These are phyloP conservation scores for Krasilnikovozyma curviuscula DNA, from an alignment of 768 basidiomycete genomes.

Conservation along the genomic window DNA sequence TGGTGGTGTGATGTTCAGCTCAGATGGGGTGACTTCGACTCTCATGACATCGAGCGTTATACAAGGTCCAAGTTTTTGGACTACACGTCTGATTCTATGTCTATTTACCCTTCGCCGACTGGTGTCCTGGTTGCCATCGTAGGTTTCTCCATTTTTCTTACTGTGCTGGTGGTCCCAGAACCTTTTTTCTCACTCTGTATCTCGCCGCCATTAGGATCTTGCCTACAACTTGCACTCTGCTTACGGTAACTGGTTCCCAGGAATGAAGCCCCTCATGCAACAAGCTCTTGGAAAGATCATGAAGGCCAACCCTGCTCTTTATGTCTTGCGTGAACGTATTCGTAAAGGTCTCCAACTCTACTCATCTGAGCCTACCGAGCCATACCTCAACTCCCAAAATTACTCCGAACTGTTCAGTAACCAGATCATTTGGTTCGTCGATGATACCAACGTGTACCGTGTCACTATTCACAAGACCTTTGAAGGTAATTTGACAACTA, in stretches of 20 bases:
- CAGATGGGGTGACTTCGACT: constrained; percentile 96
- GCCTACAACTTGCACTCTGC: constrained; percentile 98
- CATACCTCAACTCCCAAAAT: constrained; percentile 88
- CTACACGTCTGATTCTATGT: constrained; percentile 77
- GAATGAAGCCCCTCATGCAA: constrained; percentile 90
- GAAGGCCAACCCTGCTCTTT: constrained; percentile 97
- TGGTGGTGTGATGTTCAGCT: constrained; percentile 88
- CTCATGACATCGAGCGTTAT: constrained; percentile 96
- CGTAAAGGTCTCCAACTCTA: constrained; percentile 95
- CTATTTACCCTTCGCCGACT: constrained; percentile 96
- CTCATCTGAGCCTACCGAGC: constrained; percentile 97
- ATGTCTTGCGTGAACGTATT: constrained; percentile 94
- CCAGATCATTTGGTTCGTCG: constrained; percentile 99
- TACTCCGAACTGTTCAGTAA: constrained; percentile 43
- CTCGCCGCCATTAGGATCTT: too few species aligned
- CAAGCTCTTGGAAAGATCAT: constrained; percentile 99
- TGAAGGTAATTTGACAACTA: constrained; percentile 98
- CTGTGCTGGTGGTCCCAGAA: too few species aligned
- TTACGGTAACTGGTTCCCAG: constrained; percentile 98
- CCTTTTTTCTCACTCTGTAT: too few species aligned
- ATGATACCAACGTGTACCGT: constrained; percentile 99
- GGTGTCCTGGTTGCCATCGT: constrained; percentile 98
- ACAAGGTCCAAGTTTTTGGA: constrained; percentile 98
- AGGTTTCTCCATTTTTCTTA: too few species aligned
- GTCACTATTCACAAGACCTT: constrained; percentile 90